A percentile compares a stretch with the other conserved stretches of the same genome.
Evolutionary conservation across 257 asterid genomes (phyloP).

Genomic region (Avicennia marina): DNA sequence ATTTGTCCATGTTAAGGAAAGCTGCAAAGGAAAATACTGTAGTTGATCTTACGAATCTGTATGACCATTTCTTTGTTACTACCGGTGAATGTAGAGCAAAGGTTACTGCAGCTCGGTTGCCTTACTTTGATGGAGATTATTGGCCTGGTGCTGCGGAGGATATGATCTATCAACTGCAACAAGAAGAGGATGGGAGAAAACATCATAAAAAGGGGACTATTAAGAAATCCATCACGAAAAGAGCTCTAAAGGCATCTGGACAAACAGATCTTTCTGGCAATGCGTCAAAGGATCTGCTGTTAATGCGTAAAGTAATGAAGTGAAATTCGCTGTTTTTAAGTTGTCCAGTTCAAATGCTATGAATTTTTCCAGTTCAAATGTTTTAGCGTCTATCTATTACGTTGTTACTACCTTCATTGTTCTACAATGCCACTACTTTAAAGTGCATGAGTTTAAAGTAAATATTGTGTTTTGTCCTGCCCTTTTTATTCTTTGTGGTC

Average conservation of each 20-base stretch:
- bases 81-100: conserved; percentile 85
- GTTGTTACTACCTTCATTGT: too few species aligned
- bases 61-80: conserved; percentile 83
- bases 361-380: too few species aligned
- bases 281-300: conserved; percentile 80
- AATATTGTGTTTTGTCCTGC: neutral
- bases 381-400: too few species aligned
- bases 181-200: conserved; percentile 92
- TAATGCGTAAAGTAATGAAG: conserved; percentile 84
- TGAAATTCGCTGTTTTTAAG: neutral
- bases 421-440: neutral
- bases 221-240: conserved; percentile 69
- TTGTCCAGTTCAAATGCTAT: neutral
- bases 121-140: conserved; percentile 97
- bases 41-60: conserved; percentile 78
- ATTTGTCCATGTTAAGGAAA: conserved; percentile 85
- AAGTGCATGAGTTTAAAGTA: neutral
- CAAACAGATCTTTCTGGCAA: conserved; percentile 86
- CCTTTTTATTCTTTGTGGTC: neutral
- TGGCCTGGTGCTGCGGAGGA: conserved; percentile 99
- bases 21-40: conserved; percentile 80
- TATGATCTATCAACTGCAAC: conserved; percentile 81
- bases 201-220: conserved; percentile 68
- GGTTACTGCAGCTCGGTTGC: conserved; percentile 91
- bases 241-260: conserved; percentile 92